Base-by-base conservation (phyloP, 768 basidiomycete species). In the Russula dissimulans region DNA sequence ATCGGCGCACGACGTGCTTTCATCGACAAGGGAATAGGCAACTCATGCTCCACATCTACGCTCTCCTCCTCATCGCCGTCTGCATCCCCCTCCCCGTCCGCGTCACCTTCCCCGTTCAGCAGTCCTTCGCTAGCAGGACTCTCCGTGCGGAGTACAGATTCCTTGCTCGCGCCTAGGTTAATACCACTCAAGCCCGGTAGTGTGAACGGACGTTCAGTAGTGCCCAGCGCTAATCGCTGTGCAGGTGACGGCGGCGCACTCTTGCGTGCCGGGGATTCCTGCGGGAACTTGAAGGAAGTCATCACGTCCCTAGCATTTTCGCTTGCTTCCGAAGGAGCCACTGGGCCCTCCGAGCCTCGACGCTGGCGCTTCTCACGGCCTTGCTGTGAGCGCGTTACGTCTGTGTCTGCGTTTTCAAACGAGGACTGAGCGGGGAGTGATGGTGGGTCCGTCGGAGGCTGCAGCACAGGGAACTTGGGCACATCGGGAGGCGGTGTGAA, bases 301-400 rank as follows among this genome's bases (percentile, higher is more conserved):
- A 91, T 85, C 29, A 66, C 68, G 32, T 64, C 58, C 32, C 79
- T 83, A 5, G 62, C 64, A 61, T 84, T 82, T 31, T 75, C 70
- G 26, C 80, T 84, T 67, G 82, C 85, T 51, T 75, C 68, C n/a
- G 76, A 77, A 22, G 76, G 72, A 18, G 70, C 70, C 4, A 63
- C 59, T 3, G 70, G 67, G 2, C 59, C 65, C 52, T 69, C 71
- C 5, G 85, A 82, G 31, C 75, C 79, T 47, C 82, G 77, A 14
- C 87, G 79, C 61, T 82, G 85, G 61, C 89, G 78, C 71, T 93
- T 92, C 73, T 93, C 89, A 57, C 90, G 78, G 17, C 91, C 91
- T 72, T 92, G 89, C 3, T 75, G 67, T 29, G 79, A 76, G 9
- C 73, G 70, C 5, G 67, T 61, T 8, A 72, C 69, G 70, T 69